phyloP scores from a whole-genome alignment of 257 asterid genomes.

The Eustoma russellianum region DNA sequence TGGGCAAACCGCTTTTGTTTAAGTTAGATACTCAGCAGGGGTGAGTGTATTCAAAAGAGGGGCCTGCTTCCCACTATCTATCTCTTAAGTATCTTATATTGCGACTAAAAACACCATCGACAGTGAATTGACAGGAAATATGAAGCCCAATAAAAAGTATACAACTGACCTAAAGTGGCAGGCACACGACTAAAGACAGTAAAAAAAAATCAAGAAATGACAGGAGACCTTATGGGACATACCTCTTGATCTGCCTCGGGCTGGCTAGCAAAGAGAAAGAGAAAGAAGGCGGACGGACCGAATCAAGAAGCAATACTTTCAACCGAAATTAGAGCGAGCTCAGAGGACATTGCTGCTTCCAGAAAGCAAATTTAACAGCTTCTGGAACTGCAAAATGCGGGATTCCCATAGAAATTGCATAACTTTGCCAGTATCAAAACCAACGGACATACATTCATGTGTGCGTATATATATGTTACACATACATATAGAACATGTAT shows the following conservation, averaged over 20 bases:
- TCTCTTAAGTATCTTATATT: too few relatives aligned
- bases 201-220: not conserved
- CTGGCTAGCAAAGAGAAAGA: not conserved
- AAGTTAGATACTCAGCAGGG: too few relatives aligned
- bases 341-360: too few relatives aligned
- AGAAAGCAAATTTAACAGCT: not conserved
- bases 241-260: not conserved
- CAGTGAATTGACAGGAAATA: not conserved
- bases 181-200: not conserved
- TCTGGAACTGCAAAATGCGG: not conserved
- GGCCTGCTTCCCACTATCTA: too few relatives aligned
- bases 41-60: too few relatives aligned
- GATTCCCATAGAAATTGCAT: not conserved
- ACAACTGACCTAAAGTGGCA: too few relatives aligned
- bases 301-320: not conserved
- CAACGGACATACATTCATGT: too few relatives aligned
- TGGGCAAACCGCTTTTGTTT: too few relatives aligned
- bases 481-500: too few relatives aligned
- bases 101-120: too few relatives aligned
- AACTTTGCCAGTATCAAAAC: not conserved
- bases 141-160: not conserved
- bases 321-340: not conserved
- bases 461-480: too few relatives aligned
- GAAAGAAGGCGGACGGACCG: not conserved
- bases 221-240: not conserved